Evolutionary conservation across 352 stramenopile genomes (phyloP).

Genomic region (Phytophthora sp.): DNA sequence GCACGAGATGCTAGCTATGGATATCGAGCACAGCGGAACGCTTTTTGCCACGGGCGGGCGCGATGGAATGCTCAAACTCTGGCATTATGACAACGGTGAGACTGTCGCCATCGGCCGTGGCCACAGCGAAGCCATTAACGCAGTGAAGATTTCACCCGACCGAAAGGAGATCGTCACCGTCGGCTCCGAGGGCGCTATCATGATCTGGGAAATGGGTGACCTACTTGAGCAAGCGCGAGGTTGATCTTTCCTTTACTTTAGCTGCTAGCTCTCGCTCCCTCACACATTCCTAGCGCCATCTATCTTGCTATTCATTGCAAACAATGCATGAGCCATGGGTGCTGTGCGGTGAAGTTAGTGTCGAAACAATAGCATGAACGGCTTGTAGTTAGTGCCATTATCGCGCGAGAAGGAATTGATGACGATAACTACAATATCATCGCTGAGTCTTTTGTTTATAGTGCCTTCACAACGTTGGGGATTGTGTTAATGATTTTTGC

Average conservation of each 20-base stretch:
- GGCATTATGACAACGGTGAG: conserved; percentile 97
- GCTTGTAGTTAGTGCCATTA: not conserved
- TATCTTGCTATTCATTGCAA: not conserved
- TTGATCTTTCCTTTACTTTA: not conserved
- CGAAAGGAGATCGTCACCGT: conserved; percentile 94
- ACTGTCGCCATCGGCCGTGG: conserved; percentile 87
- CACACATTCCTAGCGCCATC: conserved; percentile 2
- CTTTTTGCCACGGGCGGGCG: conserved; percentile 92
- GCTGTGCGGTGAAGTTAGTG: too few relatives aligned
- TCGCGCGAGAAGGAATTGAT: conserved; percentile 1
- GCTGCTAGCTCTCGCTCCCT: not conserved
- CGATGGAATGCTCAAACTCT: conserved; percentile 94
- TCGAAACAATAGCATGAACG: not conserved
- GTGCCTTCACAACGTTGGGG: too few relatives aligned
- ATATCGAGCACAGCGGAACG: conserved; percentile 90
- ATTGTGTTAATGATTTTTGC: too few relatives aligned
- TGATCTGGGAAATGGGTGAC: conserved; percentile 93
- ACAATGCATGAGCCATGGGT: not conserved
- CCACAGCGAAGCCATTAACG: conserved; percentile 94
- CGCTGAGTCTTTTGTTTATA: too few relatives aligned
- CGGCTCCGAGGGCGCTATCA: conserved; percentile 94
- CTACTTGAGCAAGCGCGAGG: conserved; percentile 34
- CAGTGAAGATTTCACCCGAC: conserved; percentile 94
- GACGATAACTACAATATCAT: too few relatives aligned
- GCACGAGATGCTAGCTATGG: conserved; percentile 92